phyloP scores from a whole-genome alignment of 1,284 basidiomycete species.

The Leccinum griseonigrum region DNA sequence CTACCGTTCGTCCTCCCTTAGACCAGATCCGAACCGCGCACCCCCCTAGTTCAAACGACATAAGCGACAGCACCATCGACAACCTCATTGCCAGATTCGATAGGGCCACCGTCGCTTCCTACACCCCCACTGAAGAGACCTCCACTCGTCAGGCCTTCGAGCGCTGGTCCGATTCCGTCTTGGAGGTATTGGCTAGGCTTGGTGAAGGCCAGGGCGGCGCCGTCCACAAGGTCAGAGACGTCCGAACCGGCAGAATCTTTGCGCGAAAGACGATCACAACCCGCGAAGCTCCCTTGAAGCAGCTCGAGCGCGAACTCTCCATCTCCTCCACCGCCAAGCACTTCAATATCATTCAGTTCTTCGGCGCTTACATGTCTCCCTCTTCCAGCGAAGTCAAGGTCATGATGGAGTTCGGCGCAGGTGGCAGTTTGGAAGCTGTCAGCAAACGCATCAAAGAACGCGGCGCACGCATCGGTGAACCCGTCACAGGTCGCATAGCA shows the following conservation, averaged over 20 bases:
- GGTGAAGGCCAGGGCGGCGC: slow-evolving; percentile 97
- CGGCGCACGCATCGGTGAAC: slow-evolving; percentile 84
- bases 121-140: slow-evolving; percentile 35
- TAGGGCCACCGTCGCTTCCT: slow-evolving; percentile 30
- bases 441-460: slow-evolving; percentile 83
- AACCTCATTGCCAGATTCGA: slow-evolving; percentile 30
- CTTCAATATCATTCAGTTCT: slow-evolving; percentile 88
- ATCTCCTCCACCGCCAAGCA: slow-evolving; percentile 87
- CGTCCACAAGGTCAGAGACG: slow-evolving; percentile 88
- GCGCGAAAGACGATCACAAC: slow-evolving; percentile 97
- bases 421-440: slow-evolving; percentile 83
- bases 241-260: slow-evolving; percentile 75
- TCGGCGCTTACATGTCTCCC: slow-evolving; percentile 93
- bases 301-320: slow-evolving; percentile 89
- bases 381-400: slow-evolving; percentile 94
- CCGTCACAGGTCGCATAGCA: slow-evolving; percentile 88
- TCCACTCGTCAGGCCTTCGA: slow-evolving; percentile 27
- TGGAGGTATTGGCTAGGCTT: slow-evolving; percentile 73
- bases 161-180: slow-evolving; percentile 64
- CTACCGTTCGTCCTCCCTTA: slow-evolving; percentile 57
- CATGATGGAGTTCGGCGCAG: slow-evolving; percentile 94
- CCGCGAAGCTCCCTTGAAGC: slow-evolving; percentile 89
- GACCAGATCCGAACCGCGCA: slow-evolving; percentile 32
- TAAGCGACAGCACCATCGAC: slow-evolving; percentile 41
- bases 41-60: slow-evolving; percentile 35